A percentile compares a stretch with the other conserved stretches of the same genome.
These are phyloP conservation scores for Sequoiadendron giganteum DNA, from an alignment of 75 land plant species.

Conservation along the genomic window DNA sequence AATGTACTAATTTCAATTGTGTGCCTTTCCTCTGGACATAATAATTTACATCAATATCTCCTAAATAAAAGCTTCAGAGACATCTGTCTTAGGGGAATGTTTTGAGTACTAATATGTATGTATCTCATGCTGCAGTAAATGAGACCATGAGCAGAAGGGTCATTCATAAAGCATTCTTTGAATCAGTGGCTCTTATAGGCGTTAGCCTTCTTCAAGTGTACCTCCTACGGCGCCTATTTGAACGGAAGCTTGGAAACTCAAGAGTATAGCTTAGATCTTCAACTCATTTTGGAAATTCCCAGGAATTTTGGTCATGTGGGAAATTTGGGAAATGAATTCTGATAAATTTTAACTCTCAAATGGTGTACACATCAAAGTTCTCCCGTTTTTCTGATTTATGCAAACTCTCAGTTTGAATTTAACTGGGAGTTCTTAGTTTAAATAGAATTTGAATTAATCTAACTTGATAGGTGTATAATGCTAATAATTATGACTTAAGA, in stretches of 20 bases:
- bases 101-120: neutral
- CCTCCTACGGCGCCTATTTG: constrained; percentile 76
- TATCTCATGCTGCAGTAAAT: constrained; percentile 56
- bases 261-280: constrained; percentile 38
- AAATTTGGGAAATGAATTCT: neutral
- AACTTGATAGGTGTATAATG: neutral
- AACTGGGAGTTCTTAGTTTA: neutral
- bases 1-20: neutral
- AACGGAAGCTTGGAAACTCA: constrained; percentile 61
- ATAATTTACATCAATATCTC: neutral
- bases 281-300: neutral
- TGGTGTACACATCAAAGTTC: neutral
- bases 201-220: constrained; percentile 79
- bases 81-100: neutral
- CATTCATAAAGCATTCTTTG: constrained; percentile 75
- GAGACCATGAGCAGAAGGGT: constrained; percentile 73
- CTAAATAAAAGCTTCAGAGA: neutral
- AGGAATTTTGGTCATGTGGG: neutral
- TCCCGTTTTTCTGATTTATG: neutral
- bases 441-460: neutral
- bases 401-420: neutral
- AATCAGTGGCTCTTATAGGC: constrained; percentile 68
- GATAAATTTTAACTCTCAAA: neutral
- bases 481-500: neutral
- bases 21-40: neutral